Evolutionary conservation across 2,329 filamentous ascomycete genomes (phyloP).

Genomic region (Fusarium praegraminearum): DNA sequence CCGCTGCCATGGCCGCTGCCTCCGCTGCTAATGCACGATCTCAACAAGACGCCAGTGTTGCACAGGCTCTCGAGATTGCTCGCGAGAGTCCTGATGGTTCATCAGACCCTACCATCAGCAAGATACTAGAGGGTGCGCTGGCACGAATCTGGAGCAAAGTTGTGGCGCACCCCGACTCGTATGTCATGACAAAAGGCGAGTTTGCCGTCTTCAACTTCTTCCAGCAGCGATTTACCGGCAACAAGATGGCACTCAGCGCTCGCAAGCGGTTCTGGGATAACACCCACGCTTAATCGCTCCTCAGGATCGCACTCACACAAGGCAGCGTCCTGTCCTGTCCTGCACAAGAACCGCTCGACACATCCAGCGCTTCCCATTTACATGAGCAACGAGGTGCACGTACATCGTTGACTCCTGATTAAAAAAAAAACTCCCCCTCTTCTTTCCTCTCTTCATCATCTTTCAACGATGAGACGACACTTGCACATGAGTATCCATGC

Average conservation of each 20-base stretch:
- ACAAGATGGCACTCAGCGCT: slow-evolving; percentile 61
- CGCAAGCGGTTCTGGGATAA: slow-evolving; percentile 67
- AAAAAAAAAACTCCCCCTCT: neutral
- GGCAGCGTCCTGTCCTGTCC: slow-evolving; percentile 9
- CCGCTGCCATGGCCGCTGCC: slow-evolving; percentile 39
- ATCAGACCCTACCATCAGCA: slow-evolving; percentile 70
- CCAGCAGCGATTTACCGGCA: slow-evolving; percentile 72
- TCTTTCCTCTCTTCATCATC: neutral
- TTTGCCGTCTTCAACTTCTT: slow-evolving; percentile 91
- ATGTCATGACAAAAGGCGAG: slow-evolving; percentile 80
- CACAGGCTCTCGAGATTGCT: slow-evolving; percentile 79
- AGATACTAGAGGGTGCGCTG: slow-evolving; percentile 74
- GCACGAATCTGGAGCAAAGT: slow-evolving; percentile 76
- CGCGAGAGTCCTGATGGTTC: slow-evolving; percentile 77
- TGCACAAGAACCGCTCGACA: slow-evolving; percentile 7
- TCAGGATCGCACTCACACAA: slow-evolving; percentile 17
- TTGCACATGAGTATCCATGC: neutral
- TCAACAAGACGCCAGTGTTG: slow-evolving; percentile 60
- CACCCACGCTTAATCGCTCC: slow-evolving; percentile 50
- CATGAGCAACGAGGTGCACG: neutral
- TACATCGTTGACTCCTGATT: neutral
- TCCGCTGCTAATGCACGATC: slow-evolving; percentile 33
- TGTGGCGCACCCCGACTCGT: slow-evolving; percentile 72
- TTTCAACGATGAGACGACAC: slow-evolving; percentile 2
- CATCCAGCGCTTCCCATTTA: neutral